Conservation (phyloP, 495 filamentous ascomycete genomes). For the Penicillium coprophilum region DNA sequence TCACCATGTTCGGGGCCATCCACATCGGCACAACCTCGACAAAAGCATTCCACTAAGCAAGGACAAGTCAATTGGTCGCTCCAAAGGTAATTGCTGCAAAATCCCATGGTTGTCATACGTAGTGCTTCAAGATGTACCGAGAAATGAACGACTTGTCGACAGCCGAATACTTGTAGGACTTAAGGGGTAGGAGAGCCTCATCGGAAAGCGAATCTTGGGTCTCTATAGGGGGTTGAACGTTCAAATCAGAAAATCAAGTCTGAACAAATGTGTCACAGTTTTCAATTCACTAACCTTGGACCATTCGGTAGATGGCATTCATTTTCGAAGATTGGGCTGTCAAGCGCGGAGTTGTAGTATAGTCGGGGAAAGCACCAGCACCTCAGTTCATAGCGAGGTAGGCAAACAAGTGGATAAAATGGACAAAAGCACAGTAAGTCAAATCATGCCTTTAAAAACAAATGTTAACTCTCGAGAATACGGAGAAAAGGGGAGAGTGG, state of each 20-base stretch:
- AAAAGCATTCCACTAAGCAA: conserved; percentile 87
- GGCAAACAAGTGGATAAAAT: conserved; percentile 3
- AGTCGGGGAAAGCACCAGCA: conserved; percentile 11
- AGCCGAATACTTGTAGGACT: conserved; percentile 92
- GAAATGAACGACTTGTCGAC: conserved; percentile 97
- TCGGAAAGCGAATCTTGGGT: conserved; percentile 65
- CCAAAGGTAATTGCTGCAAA: not conserved
- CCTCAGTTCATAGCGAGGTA: conserved; percentile 10
- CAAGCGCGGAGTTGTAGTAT: conserved; percentile 18
- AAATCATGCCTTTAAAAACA: conserved; percentile 12
- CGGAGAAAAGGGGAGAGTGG: conserved; percentile 14
- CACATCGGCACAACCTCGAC: conserved; percentile 91
- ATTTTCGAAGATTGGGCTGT: conserved; percentile 30
- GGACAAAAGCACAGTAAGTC: conserved; percentile 3
- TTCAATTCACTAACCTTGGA: conserved; percentile 38
- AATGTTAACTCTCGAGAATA: conserved; percentile 11
- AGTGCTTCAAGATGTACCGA: conserved; percentile 88
- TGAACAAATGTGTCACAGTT: not conserved
- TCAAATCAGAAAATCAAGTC: conserved; percentile 17
- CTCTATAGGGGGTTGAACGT: conserved; percentile 28
- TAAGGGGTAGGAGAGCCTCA: conserved; percentile 75
- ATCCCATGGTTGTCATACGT: conserved; percentile 61
- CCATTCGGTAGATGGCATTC: conserved; percentile 40
- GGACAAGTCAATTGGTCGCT: conserved; percentile 12
- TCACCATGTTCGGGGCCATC: conserved; percentile 97